phyloP scores from a whole-genome alignment of 805 yeast species.

The Clavispora asparagi region DNA sequence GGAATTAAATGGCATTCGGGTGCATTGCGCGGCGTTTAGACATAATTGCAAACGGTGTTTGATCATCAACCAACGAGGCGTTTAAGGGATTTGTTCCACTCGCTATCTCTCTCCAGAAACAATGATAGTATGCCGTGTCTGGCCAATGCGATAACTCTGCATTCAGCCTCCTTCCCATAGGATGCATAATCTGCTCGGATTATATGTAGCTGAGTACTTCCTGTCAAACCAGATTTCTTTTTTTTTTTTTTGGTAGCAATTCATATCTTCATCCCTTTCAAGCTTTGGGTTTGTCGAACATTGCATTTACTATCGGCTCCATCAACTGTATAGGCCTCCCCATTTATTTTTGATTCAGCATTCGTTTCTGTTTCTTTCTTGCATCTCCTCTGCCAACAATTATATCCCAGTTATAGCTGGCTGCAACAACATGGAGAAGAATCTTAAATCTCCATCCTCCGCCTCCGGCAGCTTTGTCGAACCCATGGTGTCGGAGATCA shows the following conservation, averaged over 20 bases:
- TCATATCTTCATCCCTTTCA: too few species aligned
- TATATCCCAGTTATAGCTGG: too few species aligned
- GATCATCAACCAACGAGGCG: background rate
- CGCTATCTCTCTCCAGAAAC: background rate
- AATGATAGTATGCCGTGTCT: background rate
- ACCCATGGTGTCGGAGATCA: conserved; percentile 14
- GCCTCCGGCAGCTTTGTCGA: conserved; percentile 2
- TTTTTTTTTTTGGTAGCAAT: too few species aligned
- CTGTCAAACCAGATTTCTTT: too few species aligned
- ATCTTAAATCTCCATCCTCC: background rate
- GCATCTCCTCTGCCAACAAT: too few species aligned
- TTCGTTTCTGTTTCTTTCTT: background rate
- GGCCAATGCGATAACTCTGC: background rate
- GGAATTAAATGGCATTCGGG: background rate
- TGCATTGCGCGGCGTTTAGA: background rate
- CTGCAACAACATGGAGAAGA: background rate
- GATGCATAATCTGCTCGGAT: background rate
- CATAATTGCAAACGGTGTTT: background rate
- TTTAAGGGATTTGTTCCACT: background rate
- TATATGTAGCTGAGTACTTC: background rate
- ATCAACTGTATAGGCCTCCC: too few species aligned
- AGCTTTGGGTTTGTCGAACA: too few species aligned
- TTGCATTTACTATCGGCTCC: too few species aligned
- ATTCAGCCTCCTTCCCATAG: background rate
- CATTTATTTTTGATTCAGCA: background rate